Conservation (phyloP, 139 green algal genomes). For the Ettlia oleoabundans region DNA sequence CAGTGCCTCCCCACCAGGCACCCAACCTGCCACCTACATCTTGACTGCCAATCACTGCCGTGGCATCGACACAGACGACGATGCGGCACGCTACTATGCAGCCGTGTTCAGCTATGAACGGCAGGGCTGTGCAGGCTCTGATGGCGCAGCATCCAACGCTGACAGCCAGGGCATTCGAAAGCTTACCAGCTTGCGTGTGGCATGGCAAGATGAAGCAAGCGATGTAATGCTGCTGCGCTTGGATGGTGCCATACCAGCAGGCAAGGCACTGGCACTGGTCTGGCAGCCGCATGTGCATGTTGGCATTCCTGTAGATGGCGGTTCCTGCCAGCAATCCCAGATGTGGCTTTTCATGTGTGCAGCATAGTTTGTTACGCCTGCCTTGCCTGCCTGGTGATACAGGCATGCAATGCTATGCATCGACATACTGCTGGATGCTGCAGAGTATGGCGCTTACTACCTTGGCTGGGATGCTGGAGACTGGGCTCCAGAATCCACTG, state of each 20-base stretch:
- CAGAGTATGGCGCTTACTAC: background rate
- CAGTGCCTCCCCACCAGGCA: background rate
- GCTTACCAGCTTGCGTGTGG: slow-evolving; percentile 4
- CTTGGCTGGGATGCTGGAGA: slow-evolving; percentile 15
- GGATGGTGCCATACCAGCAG: background rate
- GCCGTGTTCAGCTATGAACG: background rate
- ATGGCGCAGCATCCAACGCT: background rate
- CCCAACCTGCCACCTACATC: background rate
- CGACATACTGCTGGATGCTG: background rate
- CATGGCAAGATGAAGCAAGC: background rate
- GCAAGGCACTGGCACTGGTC: background rate
- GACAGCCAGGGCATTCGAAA: background rate
- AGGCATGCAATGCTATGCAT: too few species aligned
- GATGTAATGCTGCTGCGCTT: slow-evolving; percentile 27
- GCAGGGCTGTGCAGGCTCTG: background rate
- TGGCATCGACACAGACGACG: background rate
- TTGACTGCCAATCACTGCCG: slow-evolving; percentile 13
- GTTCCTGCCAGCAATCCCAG: too few species aligned
- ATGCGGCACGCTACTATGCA: background rate
- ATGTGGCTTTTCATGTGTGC: too few species aligned
- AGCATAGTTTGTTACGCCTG: too few species aligned
- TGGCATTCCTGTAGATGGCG: too few species aligned
- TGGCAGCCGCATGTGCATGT: too few species aligned
- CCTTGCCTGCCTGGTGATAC: too few species aligned
- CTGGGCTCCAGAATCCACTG: background rate